Conservation (phyloP, 768 basidiomycete genomes). For the Boletus tylopilopsis region DNA sequence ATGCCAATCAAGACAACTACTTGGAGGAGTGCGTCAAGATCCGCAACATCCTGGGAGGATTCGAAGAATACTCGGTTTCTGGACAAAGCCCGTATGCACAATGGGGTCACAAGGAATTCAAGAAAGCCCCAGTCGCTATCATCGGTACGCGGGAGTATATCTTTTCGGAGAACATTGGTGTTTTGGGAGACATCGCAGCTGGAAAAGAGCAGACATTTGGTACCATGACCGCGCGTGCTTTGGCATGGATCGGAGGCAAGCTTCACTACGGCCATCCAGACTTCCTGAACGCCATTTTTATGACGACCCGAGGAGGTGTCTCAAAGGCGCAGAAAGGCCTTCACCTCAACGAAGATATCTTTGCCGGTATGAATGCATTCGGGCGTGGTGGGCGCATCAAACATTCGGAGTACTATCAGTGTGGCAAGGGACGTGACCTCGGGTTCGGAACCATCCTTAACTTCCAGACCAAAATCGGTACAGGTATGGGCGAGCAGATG, state of each 20-base stretch:
- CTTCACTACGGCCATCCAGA: conserved; percentile 99
- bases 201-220: conserved; percentile 99
- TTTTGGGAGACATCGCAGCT: conserved; percentile 97
- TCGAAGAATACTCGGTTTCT: conserved; percentile 89
- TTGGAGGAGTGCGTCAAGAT: conserved; percentile 99
- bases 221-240: conserved; percentile 91
- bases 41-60: conserved; percentile 94
- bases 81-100: conserved; percentile 95
- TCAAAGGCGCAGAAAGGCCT: conserved; percentile 99
- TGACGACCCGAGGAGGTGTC: conserved; percentile 97
- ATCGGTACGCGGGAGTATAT: conserved; percentile 99
- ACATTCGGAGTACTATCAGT: conserved; percentile 99
- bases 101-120: conserved; percentile 93
- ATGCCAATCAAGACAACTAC: conserved; percentile 99
- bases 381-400: conserved; percentile 98
- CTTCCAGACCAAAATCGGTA: conserved; percentile 99
- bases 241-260: conserved; percentile 98
- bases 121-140: conserved; percentile 89
- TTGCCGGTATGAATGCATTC: conserved; percentile 98
- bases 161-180: conserved; percentile 99
- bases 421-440: conserved; percentile 98
- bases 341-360: conserved; percentile 99
- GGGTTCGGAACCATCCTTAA: conserved; percentile 99
- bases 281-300: conserved; percentile 97
- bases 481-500: conserved; percentile 99